Evolutionary conservation across 2,329 filamentous ascomycete species (phyloP), one percentile per base, ranked within the genome.

Genomic region (Emmonsiellopsis sp.): DNA sequence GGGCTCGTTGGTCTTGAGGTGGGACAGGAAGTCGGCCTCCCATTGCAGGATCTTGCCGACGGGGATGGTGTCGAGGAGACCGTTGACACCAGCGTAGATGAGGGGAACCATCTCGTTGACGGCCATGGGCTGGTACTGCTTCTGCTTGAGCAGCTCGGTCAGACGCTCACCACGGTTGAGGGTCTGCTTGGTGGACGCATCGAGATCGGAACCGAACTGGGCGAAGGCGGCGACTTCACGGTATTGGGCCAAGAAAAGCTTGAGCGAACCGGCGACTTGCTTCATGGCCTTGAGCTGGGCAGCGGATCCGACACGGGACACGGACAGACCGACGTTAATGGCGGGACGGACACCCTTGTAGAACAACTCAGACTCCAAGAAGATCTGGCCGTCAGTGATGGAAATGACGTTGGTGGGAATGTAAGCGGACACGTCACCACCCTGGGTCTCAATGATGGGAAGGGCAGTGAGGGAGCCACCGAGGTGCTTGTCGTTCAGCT

Each of bases 201-300:
- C 93, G 65, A 98, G 82, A 83, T 98, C 93, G 72, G 93, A 98
- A 86, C 93, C 93, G 84, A 98, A 98, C 80, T 98, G 93, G 68
- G 93, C 92, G 79, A 98, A 98, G 67, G 93, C 93, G 70, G 93
- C 93, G 61, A 98, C 93, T 79, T 98, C 93, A 93, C 93, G 93
- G 85, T 98, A 98, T 82, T 98, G 93, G 69, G 93, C 93, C 87
- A 98, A 88, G 90, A 97, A 98, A 68, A 98, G 90, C 86, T 98
- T 98, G 72, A 98, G 83, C 65, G 92, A 97, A 84, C 93, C 93
- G 71, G 93, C 93, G 68, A 98, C 93, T 83, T 98, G 93, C 86
- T 98, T 98, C 93, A 98, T 98, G 79, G 93, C 91, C 88, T 97
- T 98, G 76, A 97, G 84, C 84, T 98, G 93, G 73, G 93, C 93